Evolutionary conservation across 768 basidiomycete species (phyloP).

Genomic region (Psilocybe sp.): DNA sequence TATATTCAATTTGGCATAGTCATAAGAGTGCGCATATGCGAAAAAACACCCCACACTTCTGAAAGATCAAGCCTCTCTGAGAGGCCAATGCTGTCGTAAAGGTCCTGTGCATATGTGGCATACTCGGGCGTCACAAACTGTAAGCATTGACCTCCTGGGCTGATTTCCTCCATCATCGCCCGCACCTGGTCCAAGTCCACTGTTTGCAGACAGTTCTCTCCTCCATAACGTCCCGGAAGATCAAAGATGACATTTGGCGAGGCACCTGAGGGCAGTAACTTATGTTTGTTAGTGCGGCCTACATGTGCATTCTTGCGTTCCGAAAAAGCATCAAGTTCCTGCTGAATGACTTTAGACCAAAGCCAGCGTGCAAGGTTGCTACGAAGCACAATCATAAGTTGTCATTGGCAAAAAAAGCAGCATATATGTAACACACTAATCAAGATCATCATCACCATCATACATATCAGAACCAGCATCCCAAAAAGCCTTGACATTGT

Average conservation of each 20-base stretch:
- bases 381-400: conserved; percentile 4
- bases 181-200: conserved; percentile 20
- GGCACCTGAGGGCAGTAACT: conserved; percentile 31
- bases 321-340: conserved; percentile 16
- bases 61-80: conserved; percentile 13
- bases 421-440: conserved; percentile 22
- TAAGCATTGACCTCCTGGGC: conserved; percentile 28
- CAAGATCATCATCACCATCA: conserved; percentile 17
- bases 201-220: conserved; percentile 22
- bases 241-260: conserved; percentile 30
- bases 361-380: conserved; percentile 26
- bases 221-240: conserved; percentile 22
- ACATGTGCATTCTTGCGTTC: conserved; percentile 21
- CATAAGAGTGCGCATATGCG: conserved; percentile 2
- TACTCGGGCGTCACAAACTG: conserved; percentile 28
- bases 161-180: conserved; percentile 25
- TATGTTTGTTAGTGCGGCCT: conserved; percentile 27
- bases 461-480: conserved; percentile 21
- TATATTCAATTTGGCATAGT: neutral
- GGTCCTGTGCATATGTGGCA: conserved; percentile 13
- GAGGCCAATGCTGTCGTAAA: conserved; percentile 15
- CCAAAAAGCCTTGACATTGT: conserved; percentile 21
- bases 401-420: neutral
- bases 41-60: conserved; percentile 29
- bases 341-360: conserved; percentile 24